Percentiles rank a stretch among this genome's conserved stretches.
phyloP scores from a whole-genome alignment of 192 early-diverging fungal species.

The Backusella liffmaniae region DNA sequence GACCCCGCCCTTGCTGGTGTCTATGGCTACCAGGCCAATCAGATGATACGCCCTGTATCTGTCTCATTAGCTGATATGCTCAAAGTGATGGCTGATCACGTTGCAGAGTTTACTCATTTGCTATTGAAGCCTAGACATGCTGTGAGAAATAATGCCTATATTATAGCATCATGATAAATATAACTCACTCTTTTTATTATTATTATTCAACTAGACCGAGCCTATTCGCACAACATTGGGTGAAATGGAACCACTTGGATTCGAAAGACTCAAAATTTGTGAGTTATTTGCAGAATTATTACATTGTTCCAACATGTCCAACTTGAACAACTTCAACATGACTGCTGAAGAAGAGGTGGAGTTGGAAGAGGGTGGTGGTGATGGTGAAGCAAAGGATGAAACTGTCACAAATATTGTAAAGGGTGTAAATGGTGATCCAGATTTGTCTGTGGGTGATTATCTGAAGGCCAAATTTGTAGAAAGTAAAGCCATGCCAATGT shows the following conservation, averaged over 20 bases:
- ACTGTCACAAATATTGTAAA: slow-evolving; percentile 10
- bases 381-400: background rate
- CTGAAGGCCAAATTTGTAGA: slow-evolving; percentile 70
- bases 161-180: background rate
- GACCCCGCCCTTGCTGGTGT: slow-evolving; percentile 28
- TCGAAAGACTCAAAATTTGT: slow-evolving; percentile 93
- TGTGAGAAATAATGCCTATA: slow-evolving; percentile 39
- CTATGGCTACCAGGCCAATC: slow-evolving; percentile 18
- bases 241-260: slow-evolving; percentile 82
- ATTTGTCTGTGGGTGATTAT: slow-evolving; percentile 69
- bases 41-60: background rate
- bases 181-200: background rate
- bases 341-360: slow-evolving; percentile 18
- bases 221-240: slow-evolving; percentile 79
- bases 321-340: slow-evolving; percentile 50
- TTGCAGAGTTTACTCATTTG: slow-evolving; percentile 76
- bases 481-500: slow-evolving; percentile 61
- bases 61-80: slow-evolving; percentile 85
- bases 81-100: slow-evolving; percentile 73
- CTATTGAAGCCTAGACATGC: slow-evolving; percentile 73
- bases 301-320: slow-evolving; percentile 88
- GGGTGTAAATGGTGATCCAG: slow-evolving; percentile 9
- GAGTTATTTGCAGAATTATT: slow-evolving; percentile 98
- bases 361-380: background rate
- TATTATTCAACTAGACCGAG: slow-evolving; percentile 32